Conservation (phyloP, 2,329 filamentous ascomycete genomes). For the Cladosporium phlei region DNA sequence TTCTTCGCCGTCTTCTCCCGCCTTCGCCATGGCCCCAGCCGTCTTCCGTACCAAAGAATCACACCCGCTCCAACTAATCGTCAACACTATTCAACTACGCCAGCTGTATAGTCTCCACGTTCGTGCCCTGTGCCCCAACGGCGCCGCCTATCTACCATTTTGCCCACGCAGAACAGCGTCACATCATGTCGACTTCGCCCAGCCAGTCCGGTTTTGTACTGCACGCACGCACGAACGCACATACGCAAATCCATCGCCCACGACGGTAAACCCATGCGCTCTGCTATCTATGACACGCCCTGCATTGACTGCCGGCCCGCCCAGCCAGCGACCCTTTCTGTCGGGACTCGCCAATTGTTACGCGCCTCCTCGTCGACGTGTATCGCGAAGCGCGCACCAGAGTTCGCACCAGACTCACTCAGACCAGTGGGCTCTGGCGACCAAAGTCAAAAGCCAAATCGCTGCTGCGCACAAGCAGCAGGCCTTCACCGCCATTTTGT, state of each 20-base stretch:
- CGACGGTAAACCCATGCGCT: too few relatives aligned
- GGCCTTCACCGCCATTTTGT: slow-evolving; percentile 9
- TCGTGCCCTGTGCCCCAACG: neutral
- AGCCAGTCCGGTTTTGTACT: too few relatives aligned
- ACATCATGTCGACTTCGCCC: too few relatives aligned
- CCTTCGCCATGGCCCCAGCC: too few relatives aligned
- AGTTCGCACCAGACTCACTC: slow-evolving; percentile 8
- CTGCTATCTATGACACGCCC: slow-evolving; percentile 3
- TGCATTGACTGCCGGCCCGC: slow-evolving; percentile 10
- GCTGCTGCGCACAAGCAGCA: neutral
- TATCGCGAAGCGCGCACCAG: slow-evolving; percentile 9
- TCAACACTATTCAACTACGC: too few relatives aligned
- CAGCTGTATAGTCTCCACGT: slow-evolving; percentile 6
- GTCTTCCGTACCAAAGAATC: slow-evolving; percentile 9
- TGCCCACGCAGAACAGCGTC: too few relatives aligned
- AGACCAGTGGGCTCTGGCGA: neutral
- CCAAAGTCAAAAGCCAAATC: slow-evolving; percentile 6
- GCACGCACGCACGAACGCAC: too few relatives aligned
- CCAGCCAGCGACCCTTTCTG: slow-evolving; percentile 10
- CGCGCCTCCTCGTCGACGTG: slow-evolving; percentile 8
- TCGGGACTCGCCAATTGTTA: slow-evolving; percentile 13
- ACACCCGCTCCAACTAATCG: too few relatives aligned
- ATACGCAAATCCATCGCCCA: too few relatives aligned
- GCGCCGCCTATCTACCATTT: slow-evolving; percentile 11
- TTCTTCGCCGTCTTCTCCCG: slow-evolving; percentile 5